Conservation (phyloP, 1,139 yeast genomes). For the Pichia sp. region DNA sequence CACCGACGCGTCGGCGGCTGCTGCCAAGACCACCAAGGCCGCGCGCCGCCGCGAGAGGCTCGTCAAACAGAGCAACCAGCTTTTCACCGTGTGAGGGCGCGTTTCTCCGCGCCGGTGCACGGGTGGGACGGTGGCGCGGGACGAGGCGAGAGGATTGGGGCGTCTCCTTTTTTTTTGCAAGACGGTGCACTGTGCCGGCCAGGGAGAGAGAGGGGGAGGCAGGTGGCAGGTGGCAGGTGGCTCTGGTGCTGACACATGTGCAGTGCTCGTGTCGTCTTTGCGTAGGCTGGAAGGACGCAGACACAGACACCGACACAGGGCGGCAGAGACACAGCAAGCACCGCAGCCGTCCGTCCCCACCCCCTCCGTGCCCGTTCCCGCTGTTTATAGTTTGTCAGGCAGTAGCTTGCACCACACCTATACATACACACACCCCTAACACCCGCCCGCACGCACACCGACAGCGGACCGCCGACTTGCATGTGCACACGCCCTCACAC, state of each 20-base stretch:
- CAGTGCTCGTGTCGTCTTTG: too few species aligned
- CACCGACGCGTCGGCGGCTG: background rate
- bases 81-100: background rate
- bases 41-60: background rate
- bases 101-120: background rate
- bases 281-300: too few species aligned
- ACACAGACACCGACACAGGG: background rate
- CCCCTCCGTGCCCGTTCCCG: background rate
- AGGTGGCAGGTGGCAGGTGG: background rate
- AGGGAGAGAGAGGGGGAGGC: background rate
- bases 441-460: background rate
- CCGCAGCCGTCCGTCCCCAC: background rate
- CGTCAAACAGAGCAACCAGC: constrained; percentile 5
- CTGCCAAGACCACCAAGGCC: background rate
- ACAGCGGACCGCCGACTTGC: background rate
- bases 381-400: background rate
- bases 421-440: background rate
- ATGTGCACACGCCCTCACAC: background rate
- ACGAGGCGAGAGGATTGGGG: background rate
- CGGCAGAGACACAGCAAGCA: background rate
- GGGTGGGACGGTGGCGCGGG: background rate
- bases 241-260: background rate
- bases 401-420: background rate
- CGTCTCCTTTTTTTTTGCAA: background rate
- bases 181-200: background rate